These are phyloP conservation scores for Neospermospora avenae DNA, from an alignment of 2,329 filamentous ascomycete species.

Conservation along the genomic window DNA sequence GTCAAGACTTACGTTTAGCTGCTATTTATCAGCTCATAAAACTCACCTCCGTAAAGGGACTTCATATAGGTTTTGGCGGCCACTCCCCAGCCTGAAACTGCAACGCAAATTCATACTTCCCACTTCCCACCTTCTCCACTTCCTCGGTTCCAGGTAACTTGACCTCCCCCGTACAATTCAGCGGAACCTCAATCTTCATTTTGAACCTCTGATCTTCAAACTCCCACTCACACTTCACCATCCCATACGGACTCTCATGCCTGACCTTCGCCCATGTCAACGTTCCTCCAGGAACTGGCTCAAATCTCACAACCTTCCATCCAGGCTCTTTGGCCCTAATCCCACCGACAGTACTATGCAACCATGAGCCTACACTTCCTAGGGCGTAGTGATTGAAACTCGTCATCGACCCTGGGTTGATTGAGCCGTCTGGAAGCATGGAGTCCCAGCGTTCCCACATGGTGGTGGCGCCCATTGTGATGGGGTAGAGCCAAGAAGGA, in stretches of 20 bases:
- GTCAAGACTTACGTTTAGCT: too few relatives aligned
- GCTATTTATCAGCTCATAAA: too few relatives aligned
- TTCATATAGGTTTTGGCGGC: conserved; percentile 6
- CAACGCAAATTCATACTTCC: conserved; percentile 14
- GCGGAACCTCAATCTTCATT: conserved; percentile 22
- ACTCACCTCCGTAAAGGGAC: not conserved
- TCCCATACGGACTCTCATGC: conserved; percentile 33
- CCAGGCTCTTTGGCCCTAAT: conserved; percentile 31
- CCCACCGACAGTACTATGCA: conserved; percentile 35
- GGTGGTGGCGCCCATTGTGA: conserved; percentile 31
- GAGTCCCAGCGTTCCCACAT: conserved; percentile 30
- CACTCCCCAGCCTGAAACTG: conserved; percentile 15
- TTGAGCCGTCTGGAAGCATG: conserved; percentile 26
- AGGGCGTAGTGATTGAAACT: conserved; percentile 32
- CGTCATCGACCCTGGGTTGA: conserved; percentile 31
- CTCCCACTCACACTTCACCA: conserved; percentile 26
- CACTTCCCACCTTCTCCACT: conserved; percentile 21
- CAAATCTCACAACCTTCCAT: conserved; percentile 33
- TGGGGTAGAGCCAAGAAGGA: conserved; percentile 33
- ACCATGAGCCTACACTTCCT: conserved; percentile 24
- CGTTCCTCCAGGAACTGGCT: conserved; percentile 34
- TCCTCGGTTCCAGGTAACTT: conserved; percentile 27
- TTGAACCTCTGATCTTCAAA: conserved; percentile 15
- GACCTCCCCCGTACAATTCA: conserved; percentile 23
- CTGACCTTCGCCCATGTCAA: conserved; percentile 32